These are phyloP conservation scores for Claviceps maximensis DNA, from an alignment of 2,329 filamentous ascomycete species.

Conservation along the genomic window DNA sequence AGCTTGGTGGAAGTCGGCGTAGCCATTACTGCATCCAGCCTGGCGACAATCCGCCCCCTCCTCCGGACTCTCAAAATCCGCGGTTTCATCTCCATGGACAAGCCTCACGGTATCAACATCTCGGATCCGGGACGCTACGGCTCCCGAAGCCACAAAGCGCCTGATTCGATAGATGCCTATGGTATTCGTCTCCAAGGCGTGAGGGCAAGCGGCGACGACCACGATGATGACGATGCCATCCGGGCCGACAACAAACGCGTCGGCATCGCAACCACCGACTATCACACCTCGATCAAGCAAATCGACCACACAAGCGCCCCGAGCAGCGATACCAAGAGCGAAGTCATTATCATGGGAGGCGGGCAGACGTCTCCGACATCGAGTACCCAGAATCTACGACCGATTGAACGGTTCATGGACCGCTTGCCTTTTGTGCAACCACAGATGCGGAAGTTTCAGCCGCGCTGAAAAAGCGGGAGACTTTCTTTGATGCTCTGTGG, in stretches of 20 bases:
- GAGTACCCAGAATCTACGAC: slow-evolving; percentile 10
- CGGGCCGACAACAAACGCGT: not conserved
- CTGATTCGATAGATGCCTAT: slow-evolving; percentile 18
- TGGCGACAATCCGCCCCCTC: slow-evolving; percentile 41
- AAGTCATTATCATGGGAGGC: slow-evolving; percentile 18
- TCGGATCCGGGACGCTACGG: slow-evolving; percentile 15
- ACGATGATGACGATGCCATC: not conserved
- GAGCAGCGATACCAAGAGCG: slow-evolving; percentile 16
- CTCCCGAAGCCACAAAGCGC: slow-evolving; percentile 14
- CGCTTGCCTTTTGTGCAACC: slow-evolving; percentile 19
- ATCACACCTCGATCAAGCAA: not conserved
- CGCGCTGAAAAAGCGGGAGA: slow-evolving; percentile 11
- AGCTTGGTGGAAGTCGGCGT: slow-evolving; percentile 43
- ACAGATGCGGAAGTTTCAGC: slow-evolving; percentile 10
- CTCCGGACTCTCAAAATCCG: slow-evolving; percentile 33
- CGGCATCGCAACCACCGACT: slow-evolving; percentile 11
- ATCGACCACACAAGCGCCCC: slow-evolving; percentile 6
- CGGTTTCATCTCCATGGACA: slow-evolving; percentile 31
- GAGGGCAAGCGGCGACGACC: not conserved
- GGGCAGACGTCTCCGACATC: slow-evolving; percentile 12
- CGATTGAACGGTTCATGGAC: slow-evolving; percentile 14
- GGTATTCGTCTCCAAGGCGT: slow-evolving; percentile 24
- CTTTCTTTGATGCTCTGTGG: not conserved
- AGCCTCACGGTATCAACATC: slow-evolving; percentile 18
- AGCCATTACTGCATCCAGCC: slow-evolving; percentile 39